Base-by-base conservation (phyloP, 1,139 yeast species). In the Candida sp. region DNA sequence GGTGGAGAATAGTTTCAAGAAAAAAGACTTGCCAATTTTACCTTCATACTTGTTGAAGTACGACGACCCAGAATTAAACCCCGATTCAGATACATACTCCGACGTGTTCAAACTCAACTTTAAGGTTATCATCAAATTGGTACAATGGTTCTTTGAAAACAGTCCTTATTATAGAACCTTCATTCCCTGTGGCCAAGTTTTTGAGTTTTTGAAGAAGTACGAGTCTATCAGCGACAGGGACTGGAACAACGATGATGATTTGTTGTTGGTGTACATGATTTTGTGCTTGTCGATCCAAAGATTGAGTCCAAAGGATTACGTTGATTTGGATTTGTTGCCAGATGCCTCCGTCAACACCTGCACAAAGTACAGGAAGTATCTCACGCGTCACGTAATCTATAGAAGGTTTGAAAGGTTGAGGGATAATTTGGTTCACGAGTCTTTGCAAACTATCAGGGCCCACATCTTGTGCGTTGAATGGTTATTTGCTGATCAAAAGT, bases 201-300 rank as follows among this genome's bases (percentile, higher is more conserved):
- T 70, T 26, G 65, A 61, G 7, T 75, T 76, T 49, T 58, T 77
- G 26, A 59, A 66, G 11, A 58, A 58, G 11, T 70, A 73, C 55
- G 63, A 65, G 11, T 37, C 57, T 2, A 65, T 73, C 32, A 65
- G 65, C 25, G 74, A 71, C 46, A 65, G 70, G 51, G 71, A 67
- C 41, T 79, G 85, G 84, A 80, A 77, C 50, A 68, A 76, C 53
- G 81, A 79, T 54, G 84, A 80, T 59, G 84, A 80, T 51, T 62
- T 81, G 55, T 65, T 81, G 38, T 64, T 80, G 42, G 63, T 80
- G 35, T 68, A 77, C 47, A 77, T 78, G 77, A 68, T 81, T 22
- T 60, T 81, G 31, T 66, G 78, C 8, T 62, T 78, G 8, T 63
- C 78, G 12, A 57, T 79, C 32, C 70, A 75, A 51, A 69, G 80